Evolutionary conservation across 2,329 filamentous ascomycete species (phyloP).

Genomic region (Aureobasidium namibiae): DNA sequence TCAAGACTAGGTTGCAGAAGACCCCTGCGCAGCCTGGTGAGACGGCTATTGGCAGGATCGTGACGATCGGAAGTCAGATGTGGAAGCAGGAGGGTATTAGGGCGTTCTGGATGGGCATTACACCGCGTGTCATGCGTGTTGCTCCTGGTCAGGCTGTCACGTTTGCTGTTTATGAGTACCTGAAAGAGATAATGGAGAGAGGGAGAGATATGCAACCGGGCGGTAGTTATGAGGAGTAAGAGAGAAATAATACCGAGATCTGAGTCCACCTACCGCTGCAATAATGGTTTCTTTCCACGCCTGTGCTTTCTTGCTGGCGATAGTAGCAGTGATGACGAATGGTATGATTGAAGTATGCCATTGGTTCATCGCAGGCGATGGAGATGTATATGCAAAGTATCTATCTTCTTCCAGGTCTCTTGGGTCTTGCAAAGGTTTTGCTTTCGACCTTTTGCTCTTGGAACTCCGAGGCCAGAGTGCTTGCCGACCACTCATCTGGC

Average conservation of each 20-base stretch:
- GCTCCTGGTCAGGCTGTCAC: conserved; percentile 85
- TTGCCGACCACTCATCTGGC: conserved; percentile 62
- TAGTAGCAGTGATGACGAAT: neutral
- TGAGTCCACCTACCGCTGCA: neutral
- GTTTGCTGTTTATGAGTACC: conserved; percentile 50
- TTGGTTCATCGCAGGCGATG: neutral
- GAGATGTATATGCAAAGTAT: neutral
- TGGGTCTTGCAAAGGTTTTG: conserved; percentile 66
- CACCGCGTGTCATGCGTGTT: conserved; percentile 92
- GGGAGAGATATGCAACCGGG: conserved; percentile 38
- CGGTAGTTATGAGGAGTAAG: conserved; percentile 42
- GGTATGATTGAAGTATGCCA: neutral
- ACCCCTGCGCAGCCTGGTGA: conserved; percentile 71
- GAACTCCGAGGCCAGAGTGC: conserved; percentile 57
- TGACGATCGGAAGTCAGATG: conserved; percentile 57
- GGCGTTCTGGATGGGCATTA: conserved; percentile 99
- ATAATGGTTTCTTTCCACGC: neutral
- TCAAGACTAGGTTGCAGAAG: conserved; percentile 94
- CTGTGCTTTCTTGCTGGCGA: neutral
- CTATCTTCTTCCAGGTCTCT: conserved; percentile 60
- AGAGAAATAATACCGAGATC: neutral
- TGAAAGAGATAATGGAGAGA: conserved; percentile 43
- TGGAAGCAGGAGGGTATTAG: conserved; percentile 80
- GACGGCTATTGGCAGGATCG: conserved; percentile 71
- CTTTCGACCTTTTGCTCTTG: conserved; percentile 59